Evolutionary conservation across 2,329 filamentous ascomycete species (phyloP), one percentile per base, ranked within the genome.

Genomic region (Hymenoscyphus fructigenus): DNA sequence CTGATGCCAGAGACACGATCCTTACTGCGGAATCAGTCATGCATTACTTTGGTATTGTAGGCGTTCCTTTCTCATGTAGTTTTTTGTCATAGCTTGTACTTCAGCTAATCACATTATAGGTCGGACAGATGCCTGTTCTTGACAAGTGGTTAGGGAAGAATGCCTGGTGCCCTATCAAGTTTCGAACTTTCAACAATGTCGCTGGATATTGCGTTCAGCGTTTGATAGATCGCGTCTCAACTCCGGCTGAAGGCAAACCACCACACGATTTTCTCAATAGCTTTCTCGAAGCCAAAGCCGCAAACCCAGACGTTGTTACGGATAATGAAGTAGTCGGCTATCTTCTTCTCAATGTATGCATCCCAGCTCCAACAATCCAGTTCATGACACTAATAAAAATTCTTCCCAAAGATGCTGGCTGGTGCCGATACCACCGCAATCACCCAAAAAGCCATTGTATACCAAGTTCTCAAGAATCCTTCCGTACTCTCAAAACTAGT

Each of bases 381-480:
- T 12, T 41, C n/a, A 53, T 20, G 12, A 20, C 1, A 23, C 10
- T 23, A 23, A 10, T 17, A 5, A 3, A 12, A 12, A 53, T 12
- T 23, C 9, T 6, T 20, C n/a, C 14, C 20, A 23, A 53, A 53
- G 47, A 29, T 63, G 68, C 14, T 67, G 36, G 77, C 75, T 1
- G 76, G 77, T 28, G 69, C 72, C 15, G 77, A 78, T 26, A 79
- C 76, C 2, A 78, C 75, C 0, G 74, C 76, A 4, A 71, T 76
- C 14, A 69, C 72, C 6, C 66, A 79, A 7, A 68, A 73, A n/a
- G 69, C 73, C 17, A 68, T 76, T 7, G 68, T 81, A 12, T 81
- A 78, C 69, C 72, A 77, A 63, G 72, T 77, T 17, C 72, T 80
- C 44, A 75, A 74, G 59, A 68, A 76, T 64, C 38, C 59, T 5